A percentile compares a stretch with the other conserved stretches of the same genome.
phyloP scores from a whole-genome alignment of 108 stramenopile species.

The Chaetoceros muelleri region DNA sequence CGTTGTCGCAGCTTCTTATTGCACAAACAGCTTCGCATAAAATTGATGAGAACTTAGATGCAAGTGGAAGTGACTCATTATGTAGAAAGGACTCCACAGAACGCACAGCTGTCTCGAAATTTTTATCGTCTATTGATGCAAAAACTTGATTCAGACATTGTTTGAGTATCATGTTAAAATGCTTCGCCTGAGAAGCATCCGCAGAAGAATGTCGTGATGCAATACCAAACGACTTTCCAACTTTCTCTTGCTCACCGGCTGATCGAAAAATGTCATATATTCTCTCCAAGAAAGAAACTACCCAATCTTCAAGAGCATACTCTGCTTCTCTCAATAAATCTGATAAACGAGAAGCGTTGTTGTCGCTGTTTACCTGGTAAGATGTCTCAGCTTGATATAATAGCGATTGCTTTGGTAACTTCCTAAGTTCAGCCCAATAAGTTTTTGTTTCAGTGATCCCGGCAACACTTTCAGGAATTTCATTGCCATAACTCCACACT shows the following conservation, averaged over 20 bases:
- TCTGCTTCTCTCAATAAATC: constrained; percentile 47
- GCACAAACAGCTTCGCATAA: constrained; percentile 61
- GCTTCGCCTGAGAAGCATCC: constrained; percentile 65
- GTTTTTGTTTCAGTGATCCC: constrained; percentile 21
- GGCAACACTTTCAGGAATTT: constrained; percentile 13
- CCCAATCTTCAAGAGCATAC: constrained; percentile 68
- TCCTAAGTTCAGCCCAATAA: constrained; percentile 39
- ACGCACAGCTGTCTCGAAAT: constrained; percentile 40
- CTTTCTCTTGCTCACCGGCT: constrained; percentile 73
- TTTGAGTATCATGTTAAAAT: constrained; percentile 70
- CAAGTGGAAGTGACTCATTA: constrained; percentile 68
- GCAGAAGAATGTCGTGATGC: constrained; percentile 60
- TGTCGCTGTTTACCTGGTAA: constrained; percentile 17
- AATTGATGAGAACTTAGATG: constrained; percentile 65
- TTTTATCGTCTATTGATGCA: constrained; percentile 61
- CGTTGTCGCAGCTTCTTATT: constrained; percentile 6
- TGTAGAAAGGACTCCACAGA: constrained; percentile 54
- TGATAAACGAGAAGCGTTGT: background rate
- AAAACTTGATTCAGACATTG: constrained; percentile 68
- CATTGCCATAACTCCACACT: background rate
- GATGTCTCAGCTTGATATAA: constrained; percentile 28
- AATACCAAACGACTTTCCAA: constrained; percentile 54
- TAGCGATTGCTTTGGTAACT: constrained; percentile 49
- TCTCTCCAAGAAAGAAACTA: constrained; percentile 67
- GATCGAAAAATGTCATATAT: constrained; percentile 73